A percentile compares a stretch with the other conserved stretches of the same genome.
These are phyloP conservation scores for Fusarium euwallaceae DNA, from an alignment of 2,329 filamentous ascomycete genomes.

Conservation along the genomic window DNA sequence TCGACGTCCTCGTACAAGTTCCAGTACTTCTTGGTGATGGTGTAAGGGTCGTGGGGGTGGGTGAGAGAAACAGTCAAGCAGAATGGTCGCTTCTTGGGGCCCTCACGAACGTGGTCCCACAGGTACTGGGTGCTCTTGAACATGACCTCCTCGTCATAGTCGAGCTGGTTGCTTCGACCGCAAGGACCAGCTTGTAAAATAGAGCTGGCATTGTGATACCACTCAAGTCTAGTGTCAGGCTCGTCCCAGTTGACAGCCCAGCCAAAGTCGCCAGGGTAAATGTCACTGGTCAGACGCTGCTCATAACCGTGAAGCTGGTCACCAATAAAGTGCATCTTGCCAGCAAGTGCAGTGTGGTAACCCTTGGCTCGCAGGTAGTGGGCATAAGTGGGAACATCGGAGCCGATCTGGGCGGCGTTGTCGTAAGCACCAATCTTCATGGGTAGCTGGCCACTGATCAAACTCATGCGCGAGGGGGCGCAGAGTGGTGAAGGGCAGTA, in stretches of 20 bases:
- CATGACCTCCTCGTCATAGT: conserved; percentile 97
- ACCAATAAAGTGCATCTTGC: conserved; percentile 98
- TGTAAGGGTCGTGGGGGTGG: conserved; percentile 95
- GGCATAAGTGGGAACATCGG: conserved; percentile 90
- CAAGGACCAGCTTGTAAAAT: conserved; percentile 91
- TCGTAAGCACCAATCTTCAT: conserved; percentile 94
- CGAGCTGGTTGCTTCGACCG: conserved; percentile 92
- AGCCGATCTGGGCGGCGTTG: conserved; percentile 87
- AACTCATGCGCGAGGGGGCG: conserved; percentile 91
- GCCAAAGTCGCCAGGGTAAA: conserved; percentile 94
- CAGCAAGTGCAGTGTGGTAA: conserved; percentile 91
- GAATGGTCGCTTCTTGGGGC: conserved; percentile 80
- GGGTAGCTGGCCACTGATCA: conserved; percentile 92
- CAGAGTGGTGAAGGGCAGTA: conserved; percentile 96
- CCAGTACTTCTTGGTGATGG: conserved; percentile 94
- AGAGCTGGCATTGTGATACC: conserved; percentile 96
- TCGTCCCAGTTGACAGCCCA: conserved; percentile 98
- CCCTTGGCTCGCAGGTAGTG: conserved; percentile 88
- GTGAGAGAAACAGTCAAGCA: conserved; percentile 92
- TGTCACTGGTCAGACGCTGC: conserved; percentile 91
- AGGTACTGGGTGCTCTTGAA: conserved; percentile 90
- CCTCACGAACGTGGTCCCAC: conserved; percentile 89
- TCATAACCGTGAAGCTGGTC: conserved; percentile 97
- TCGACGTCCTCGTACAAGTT: conserved; percentile 91
- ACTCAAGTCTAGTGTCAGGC: conserved; percentile 86